Evolutionary conservation across 208 protist genomes (phyloP).

Genomic region (Trypanosoma conorhini): DNA sequence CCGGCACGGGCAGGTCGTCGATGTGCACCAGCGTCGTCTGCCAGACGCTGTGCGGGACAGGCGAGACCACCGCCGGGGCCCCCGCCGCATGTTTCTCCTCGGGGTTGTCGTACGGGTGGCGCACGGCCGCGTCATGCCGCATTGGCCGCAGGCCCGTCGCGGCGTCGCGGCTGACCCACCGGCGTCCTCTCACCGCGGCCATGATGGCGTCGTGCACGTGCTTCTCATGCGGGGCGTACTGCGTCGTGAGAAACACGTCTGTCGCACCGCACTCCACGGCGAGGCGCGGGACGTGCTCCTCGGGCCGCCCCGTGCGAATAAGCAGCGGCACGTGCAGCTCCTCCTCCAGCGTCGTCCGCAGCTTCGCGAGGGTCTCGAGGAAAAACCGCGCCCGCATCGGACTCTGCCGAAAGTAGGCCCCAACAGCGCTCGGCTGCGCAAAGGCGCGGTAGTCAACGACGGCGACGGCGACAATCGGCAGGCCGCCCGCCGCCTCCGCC

Average conservation of each 20-base stretch:
- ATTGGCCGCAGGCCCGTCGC: constrained; percentile 20
- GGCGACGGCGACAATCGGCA: constrained; percentile 70
- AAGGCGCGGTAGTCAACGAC: constrained; percentile 87
- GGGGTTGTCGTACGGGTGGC: constrained; percentile 16
- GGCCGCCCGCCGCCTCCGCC: constrained; percentile 34
- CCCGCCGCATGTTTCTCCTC: background rate
- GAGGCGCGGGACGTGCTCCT: constrained; percentile 84
- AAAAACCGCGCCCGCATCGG: constrained; percentile 80
- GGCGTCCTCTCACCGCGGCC: constrained; percentile 27
- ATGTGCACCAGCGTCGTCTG: constrained; percentile 90
- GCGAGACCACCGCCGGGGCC: background rate
- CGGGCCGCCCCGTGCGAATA: constrained; percentile 74
- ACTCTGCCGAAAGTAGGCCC: constrained; percentile 82
- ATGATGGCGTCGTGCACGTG: constrained; percentile 67
- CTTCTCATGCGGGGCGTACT: constrained; percentile 85
- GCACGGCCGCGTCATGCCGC: constrained; percentile 5
- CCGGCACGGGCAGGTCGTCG: constrained; percentile 82
- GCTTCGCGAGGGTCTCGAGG: constrained; percentile 62
- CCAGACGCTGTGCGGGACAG: constrained; percentile 76
- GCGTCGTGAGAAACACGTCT: constrained; percentile 85
- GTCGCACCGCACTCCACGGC: constrained; percentile 68
- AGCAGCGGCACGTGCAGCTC: constrained; percentile 68
- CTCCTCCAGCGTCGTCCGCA: constrained; percentile 63
- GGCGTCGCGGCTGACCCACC: constrained; percentile 50
- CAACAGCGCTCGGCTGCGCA: constrained; percentile 79